Base-by-base conservation (phyloP, 208 protist species). In the Leishmania major region DNA sequence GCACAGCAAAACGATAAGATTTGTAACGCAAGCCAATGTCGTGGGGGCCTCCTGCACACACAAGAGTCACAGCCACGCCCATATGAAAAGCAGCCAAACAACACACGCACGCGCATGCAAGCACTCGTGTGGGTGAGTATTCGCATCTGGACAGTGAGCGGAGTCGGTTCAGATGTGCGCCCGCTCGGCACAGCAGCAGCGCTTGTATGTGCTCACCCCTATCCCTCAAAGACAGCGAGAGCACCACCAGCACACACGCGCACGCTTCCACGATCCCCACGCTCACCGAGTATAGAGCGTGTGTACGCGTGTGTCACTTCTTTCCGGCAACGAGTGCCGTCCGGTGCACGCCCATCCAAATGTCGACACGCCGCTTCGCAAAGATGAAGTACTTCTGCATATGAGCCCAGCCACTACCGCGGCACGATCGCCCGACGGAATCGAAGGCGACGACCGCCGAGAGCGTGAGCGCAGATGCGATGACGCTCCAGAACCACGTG, bases 311-410 rank as follows among this genome's bases (percentile, higher is more conserved):
- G 28, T 72, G 51, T 84, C 80, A 93, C 2, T 84, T 19, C 77
- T 82, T 87, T 15, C n/a, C 10, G 10, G 35, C 22, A 47, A 87
- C 80, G 28, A 96, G 57, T 6, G 92, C 86, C 2, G 86, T 90
- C 31, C 91, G 87, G 70, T 93, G 86, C 47, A 87, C 85, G 28
- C 91, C 91, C 88, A 90, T 93, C 64, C 87, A 86, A 40, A 94
- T 91, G 69, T 93, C 89, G 25, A 90, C 57, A 7, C 92, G 89
- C 6, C 92, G 93, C 79, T 91, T 90, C 19, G 81, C 84, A n/a
- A 97, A 82, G 71, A 97, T 93, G 67, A 96, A 66, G 81, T 95
- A 92, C 77, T 96, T 96, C n/a, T 95, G 91, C 86, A 95, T 84
- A 80, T 96, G 84, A 66, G 96, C 90, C 94, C 94, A 97, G 4